Evolutionary conservation across 1,284 basidiomycete genomes (phyloP).

Genomic region (Erythrobasidium hasegawianum): DNA sequence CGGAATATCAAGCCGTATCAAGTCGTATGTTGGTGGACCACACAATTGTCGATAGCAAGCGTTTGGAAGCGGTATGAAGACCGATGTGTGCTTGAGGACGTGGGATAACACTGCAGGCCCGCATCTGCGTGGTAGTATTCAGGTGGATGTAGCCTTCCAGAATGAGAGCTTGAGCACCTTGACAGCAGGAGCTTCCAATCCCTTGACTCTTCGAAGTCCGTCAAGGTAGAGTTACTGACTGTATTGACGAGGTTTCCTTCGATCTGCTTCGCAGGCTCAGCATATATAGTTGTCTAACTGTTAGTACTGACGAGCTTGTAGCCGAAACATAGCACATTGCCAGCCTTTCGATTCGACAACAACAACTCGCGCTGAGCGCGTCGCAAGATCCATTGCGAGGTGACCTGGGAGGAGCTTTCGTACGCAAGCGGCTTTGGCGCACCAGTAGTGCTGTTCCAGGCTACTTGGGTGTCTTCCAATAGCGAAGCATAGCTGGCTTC

Average conservation of each 20-base stretch:
- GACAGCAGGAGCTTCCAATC: conserved; percentile 66
- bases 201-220: conserved; percentile 57
- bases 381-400: conserved; percentile 6
- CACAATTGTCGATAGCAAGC: conserved; percentile 75
- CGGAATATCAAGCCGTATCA: not conserved
- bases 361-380: conserved; percentile 26
- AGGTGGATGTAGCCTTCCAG: no score
- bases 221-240: conserved; percentile 70
- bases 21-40: conserved; percentile 62
- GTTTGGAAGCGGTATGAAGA: conserved; percentile 70
- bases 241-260: conserved; percentile 56
- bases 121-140: conserved; percentile 54
- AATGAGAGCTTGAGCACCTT: no score
- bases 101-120: conserved; percentile 69
- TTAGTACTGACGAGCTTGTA: conserved; percentile 5
- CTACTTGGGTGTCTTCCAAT: conserved; percentile 11
- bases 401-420: not conserved
- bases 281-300: not conserved
- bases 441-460: not conserved
- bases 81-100: conserved; percentile 64
- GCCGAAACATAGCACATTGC: conserved; percentile 16
- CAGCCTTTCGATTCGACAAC: not conserved
- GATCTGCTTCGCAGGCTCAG: not conserved
- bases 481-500: not conserved
- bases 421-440: not conserved